phyloP scores from a whole-genome alignment of 345 rosid genomes.

The Gossypium arboreum region DNA sequence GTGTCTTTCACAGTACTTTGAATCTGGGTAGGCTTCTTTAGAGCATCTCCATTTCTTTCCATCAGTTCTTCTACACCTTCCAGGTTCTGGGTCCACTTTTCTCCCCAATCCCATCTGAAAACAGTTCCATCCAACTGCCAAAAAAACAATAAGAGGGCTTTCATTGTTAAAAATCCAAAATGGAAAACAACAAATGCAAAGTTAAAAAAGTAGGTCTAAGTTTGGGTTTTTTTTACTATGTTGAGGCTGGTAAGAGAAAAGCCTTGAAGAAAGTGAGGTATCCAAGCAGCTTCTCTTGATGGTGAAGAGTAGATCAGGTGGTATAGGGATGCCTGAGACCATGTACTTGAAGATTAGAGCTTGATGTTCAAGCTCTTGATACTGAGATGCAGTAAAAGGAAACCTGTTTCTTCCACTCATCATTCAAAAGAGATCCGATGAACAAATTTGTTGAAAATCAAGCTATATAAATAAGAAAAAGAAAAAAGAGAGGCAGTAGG shows the following conservation, averaged over 20 bases:
- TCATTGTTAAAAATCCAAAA: not conserved
- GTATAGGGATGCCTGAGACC: conserved; percentile 64
- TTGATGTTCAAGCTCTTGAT: conserved; percentile 93
- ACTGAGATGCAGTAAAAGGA: conserved; percentile 52
- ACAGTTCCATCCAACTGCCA: conserved; percentile 20
- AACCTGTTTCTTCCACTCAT: conserved; percentile 19
- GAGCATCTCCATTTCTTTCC: conserved; percentile 98
- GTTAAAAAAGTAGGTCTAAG: not conserved
- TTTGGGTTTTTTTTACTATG: conserved; percentile 27
- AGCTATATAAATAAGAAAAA: not conserved
- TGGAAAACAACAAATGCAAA: not conserved
- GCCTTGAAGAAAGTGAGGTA: conserved; percentile 27
- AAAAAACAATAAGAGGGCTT: not conserved
- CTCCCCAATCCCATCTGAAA: conserved; percentile 40
- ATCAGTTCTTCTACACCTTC: conserved; percentile 79
- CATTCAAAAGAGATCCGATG: not conserved
- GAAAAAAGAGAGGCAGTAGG: not conserved
- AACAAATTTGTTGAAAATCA: conserved; percentile 2
- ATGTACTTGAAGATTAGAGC: conserved; percentile 81
- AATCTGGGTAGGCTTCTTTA: conserved; percentile 71
- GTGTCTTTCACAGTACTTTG: conserved; percentile 91
- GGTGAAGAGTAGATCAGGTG: conserved; percentile 63
- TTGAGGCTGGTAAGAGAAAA: conserved; percentile 34
- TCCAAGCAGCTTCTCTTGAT: conserved; percentile 41
- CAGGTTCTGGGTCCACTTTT: conserved; percentile 80